These are phyloP conservation scores for Flueggea neowawraea DNA, from an alignment of 441 rosid genomes.

Conservation along the genomic window DNA sequence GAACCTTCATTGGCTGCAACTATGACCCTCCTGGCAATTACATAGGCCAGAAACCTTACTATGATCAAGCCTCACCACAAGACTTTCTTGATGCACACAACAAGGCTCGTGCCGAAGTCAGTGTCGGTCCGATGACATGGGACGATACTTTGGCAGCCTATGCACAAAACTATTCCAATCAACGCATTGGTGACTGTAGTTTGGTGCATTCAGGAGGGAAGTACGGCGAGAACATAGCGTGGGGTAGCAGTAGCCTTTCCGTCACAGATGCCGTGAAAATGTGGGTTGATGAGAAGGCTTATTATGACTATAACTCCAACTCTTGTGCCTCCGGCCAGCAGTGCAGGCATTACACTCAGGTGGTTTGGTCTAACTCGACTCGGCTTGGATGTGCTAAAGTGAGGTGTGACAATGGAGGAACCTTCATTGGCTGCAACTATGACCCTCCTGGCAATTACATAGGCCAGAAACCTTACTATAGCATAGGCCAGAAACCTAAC, in stretches of 20 bases:
- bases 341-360: constrained; percentile 55
- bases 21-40: constrained; percentile 85
- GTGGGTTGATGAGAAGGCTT: constrained; percentile 47
- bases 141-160: constrained; percentile 34
- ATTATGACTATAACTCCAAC: constrained; percentile 30
- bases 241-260: constrained; percentile 32
- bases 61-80: constrained; percentile 34
- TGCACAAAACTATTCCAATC: constrained; percentile 20
- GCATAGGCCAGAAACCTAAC: no score
- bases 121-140: constrained; percentile 47
- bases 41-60: constrained; percentile 56
- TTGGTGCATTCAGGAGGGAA: constrained; percentile 45
- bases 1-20: constrained; percentile 67
- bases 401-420: constrained; percentile 38
- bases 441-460: constrained; percentile 76
- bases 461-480: constrained; percentile 54
- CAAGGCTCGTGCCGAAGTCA: constrained; percentile 34
- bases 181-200: constrained; percentile 14
- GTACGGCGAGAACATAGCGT: constrained; percentile 46
- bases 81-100: constrained; percentile 54
- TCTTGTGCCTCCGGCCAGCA: constrained; percentile 26
- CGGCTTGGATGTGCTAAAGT: constrained; percentile 58
- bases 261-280: constrained; percentile 39
- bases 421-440: constrained; percentile 72
- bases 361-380: constrained; percentile 52